Evolutionary conservation across 805 yeast species (phyloP).

Genomic region (Grigorovia transvaalensis): DNA sequence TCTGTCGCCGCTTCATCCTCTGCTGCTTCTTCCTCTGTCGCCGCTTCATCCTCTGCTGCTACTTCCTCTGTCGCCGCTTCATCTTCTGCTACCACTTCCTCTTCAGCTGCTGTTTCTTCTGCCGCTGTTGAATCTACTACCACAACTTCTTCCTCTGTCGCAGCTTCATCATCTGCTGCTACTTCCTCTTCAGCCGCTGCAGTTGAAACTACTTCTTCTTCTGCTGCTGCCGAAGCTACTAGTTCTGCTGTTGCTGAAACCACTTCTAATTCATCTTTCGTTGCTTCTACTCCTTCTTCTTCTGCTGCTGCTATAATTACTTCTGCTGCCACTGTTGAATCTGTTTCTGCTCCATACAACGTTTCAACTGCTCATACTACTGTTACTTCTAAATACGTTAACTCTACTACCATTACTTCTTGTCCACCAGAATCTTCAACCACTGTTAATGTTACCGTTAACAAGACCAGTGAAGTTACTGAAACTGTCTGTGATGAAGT

Average conservation of each 20-base stretch:
- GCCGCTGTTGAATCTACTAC: neutral
- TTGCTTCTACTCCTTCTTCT: conserved; percentile 10
- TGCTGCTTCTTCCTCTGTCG: neutral
- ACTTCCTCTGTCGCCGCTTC: neutral
- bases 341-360: conserved; percentile 18
- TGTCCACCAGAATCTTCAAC: conserved; percentile 3
- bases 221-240: neutral
- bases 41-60: neutral
- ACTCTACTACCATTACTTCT: conserved; percentile 3
- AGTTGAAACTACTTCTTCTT: conserved; percentile 1
- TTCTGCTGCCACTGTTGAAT: conserved; percentile 2
- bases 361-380: conserved; percentile 17
- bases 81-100: neutral
- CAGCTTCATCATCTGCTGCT: neutral
- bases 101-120: neutral
- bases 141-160: neutral
- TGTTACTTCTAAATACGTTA: neutral
- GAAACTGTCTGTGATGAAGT: too few species aligned
- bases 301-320: conserved; percentile 6
- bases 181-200: neutral
- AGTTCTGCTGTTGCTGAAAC: neutral
- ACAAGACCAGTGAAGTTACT: too few species aligned
- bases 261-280: conserved; percentile 5
- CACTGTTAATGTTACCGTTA: conserved; percentile 1
- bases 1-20: neutral